Conservation (phyloP, 495 filamentous ascomycete genomes). For the Aspergillus indologenus region DNA sequence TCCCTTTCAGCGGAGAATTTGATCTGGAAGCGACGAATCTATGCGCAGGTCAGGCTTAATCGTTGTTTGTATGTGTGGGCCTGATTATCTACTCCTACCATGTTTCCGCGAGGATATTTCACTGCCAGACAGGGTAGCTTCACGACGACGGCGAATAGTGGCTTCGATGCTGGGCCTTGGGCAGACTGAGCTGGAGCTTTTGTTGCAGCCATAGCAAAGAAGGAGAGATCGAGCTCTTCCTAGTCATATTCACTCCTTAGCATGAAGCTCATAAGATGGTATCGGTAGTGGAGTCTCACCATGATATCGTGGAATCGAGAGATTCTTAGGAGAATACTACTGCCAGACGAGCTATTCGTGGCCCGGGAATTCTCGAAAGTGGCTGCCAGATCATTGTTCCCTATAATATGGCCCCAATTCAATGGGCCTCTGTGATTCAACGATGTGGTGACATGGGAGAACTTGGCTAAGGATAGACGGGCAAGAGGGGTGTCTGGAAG, state of each 20-base stretch:
- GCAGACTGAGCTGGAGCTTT: constrained; percentile 8
- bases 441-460: constrained; percentile 39
- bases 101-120: constrained; percentile 31
- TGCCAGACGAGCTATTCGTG: not conserved
- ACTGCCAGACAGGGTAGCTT: constrained; percentile 43
- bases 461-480: constrained; percentile 37
- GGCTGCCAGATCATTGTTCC: constrained; percentile 30
- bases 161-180: constrained; percentile 18
- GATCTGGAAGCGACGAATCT: constrained; percentile 45
- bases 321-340: constrained; percentile 27
- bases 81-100: not conserved
- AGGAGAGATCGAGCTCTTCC: constrained; percentile 38
- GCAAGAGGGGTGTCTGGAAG: constrained; percentile 17
- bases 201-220: constrained; percentile 22
- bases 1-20: constrained; percentile 39
- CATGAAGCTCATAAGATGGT: not conserved
- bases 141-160: constrained; percentile 39
- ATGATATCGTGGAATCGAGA: constrained; percentile 25
- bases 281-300: constrained; percentile 20
- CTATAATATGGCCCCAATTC: constrained; percentile 39
- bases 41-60: not conserved
- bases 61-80: too few species aligned
- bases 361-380: constrained; percentile 25
- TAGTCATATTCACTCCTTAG: constrained; percentile 9
- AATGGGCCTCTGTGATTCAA: constrained; percentile 32